Percentiles rank a stretch among this genome's conserved stretches.
These are phyloP conservation scores for Boletus pseudopeckii DNA, from an alignment of 768 basidiomycete genomes.

Conservation along the genomic window DNA sequence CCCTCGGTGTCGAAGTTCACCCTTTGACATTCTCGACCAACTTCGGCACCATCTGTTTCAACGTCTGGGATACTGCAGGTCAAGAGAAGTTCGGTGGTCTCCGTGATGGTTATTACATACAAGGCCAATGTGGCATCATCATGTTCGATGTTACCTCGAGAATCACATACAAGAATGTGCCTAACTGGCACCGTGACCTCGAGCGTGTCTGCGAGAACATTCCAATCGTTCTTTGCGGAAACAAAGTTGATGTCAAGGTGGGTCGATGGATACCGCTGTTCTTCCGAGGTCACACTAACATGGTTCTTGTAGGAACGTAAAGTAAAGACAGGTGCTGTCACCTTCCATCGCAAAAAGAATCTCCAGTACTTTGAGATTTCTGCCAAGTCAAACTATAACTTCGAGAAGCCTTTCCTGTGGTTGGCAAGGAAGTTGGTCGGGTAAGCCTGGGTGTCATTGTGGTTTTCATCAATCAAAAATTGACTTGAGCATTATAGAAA, in stretches of 20 bases:
- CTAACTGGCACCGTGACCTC: conserved; percentile 99
- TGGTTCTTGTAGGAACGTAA: conserved; percentile 81
- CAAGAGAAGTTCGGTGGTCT: conserved; percentile 99
- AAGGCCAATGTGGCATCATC: conserved; percentile 99
- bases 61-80: conserved; percentile 99
- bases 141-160: conserved; percentile 99
- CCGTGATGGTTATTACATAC: conserved; percentile 94
- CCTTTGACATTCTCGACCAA: conserved; percentile 95
- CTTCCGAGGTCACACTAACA: conserved; percentile 2
- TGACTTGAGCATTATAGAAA: conserved; percentile 51
- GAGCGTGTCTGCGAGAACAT: conserved; percentile 99
- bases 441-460: conserved; percentile 42
- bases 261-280: conserved; percentile 21
- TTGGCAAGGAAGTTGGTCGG: conserved; percentile 96
- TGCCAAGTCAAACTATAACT: conserved; percentile 99
- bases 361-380: conserved; percentile 99
- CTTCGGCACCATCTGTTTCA: conserved; percentile 98
- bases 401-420: conserved; percentile 99
- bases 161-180: conserved; percentile 99
- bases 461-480: not conserved
- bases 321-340: conserved; percentile 97
- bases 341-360: conserved; percentile 99
- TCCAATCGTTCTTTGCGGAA: conserved; percentile 98
- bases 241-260: conserved; percentile 99
- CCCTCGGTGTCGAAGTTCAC: conserved; percentile 99